Conservation (phyloP, 2,329 filamentous ascomycete genomes). For the Trichoderma semiorbis region DNA sequence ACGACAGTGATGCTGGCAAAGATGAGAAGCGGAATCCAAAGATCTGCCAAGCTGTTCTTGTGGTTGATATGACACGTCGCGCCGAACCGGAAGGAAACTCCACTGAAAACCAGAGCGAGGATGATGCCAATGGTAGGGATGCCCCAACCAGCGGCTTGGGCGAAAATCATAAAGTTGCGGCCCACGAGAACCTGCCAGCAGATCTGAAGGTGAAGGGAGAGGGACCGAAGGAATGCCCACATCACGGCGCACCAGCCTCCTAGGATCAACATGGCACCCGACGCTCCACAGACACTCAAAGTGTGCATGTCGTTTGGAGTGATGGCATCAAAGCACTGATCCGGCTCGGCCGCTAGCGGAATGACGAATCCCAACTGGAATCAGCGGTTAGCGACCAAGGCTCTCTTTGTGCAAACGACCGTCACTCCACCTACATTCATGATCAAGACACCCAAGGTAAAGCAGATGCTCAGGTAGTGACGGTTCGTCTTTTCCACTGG, state of each 20-base stretch:
- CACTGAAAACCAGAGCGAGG: conserved; percentile 76
- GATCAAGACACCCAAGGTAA: conserved; percentile 70
- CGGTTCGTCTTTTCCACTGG: conserved; percentile 86
- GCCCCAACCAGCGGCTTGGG: conserved; percentile 78
- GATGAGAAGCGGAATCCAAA: conserved; percentile 85
- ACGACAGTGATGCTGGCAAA: conserved; percentile 74
- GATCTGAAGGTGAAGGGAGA: conserved; percentile 94
- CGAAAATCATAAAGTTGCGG: conserved; percentile 81
- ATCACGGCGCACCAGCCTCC: conserved; percentile 81
- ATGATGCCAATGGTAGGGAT: conserved; percentile 73
- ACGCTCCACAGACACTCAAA: conserved; percentile 78
- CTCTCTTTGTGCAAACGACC: background rate
- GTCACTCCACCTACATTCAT: conserved; percentile 65
- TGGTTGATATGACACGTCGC: conserved; percentile 93
- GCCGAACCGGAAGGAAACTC: conserved; percentile 92
- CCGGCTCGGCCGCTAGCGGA: conserved; percentile 71
- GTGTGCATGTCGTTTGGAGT: conserved; percentile 91
- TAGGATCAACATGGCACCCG: conserved; percentile 78
- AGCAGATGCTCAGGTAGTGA: conserved; percentile 88
- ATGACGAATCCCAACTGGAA: conserved; percentile 82
- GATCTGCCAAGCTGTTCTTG: conserved; percentile 72
- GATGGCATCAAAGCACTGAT: conserved; percentile 84
- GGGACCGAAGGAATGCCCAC: conserved; percentile 86
- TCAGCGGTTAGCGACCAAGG: conserved; percentile 22
- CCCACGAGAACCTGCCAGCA: conserved; percentile 95